Evolutionary conservation across 2,329 filamentous ascomycete species (phyloP).

Genomic region (Chalara sp.): DNA sequence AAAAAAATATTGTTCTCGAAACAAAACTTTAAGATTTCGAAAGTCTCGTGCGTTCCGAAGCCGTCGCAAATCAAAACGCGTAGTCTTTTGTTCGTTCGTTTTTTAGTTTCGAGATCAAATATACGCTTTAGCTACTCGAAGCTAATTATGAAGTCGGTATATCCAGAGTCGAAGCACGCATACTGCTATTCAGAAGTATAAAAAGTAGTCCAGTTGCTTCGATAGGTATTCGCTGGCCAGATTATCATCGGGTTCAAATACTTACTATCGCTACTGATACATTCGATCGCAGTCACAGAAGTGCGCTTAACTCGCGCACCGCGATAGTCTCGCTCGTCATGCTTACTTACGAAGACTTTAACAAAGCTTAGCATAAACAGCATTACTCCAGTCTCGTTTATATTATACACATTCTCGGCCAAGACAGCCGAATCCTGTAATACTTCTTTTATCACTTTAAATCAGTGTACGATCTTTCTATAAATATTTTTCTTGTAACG

Average conservation of each 20-base stretch:
- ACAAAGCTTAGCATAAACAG: slow-evolving; percentile 21
- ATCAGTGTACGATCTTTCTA: slow-evolving; percentile 16
- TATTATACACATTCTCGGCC: slow-evolving; percentile 20
- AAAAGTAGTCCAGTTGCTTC: not conserved
- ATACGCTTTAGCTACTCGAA: slow-evolving; percentile 9
- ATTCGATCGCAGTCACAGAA: slow-evolving; percentile 8
- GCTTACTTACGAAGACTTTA: slow-evolving; percentile 25
- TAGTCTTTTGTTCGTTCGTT: slow-evolving; percentile 21
- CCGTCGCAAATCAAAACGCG: slow-evolving; percentile 28
- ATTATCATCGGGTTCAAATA: slow-evolving; percentile 19
- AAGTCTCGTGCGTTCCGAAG: slow-evolving; percentile 13
- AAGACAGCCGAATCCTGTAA: not conserved
- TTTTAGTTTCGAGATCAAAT: slow-evolving; percentile 28
- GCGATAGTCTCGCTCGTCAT: slow-evolving; percentile 17
- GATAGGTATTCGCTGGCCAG: slow-evolving; percentile 17
- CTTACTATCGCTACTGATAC: slow-evolving; percentile 15
- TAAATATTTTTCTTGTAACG: slow-evolving; percentile 19
- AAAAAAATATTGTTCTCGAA: slow-evolving; percentile 3
- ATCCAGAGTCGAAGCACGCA: slow-evolving; percentile 16
- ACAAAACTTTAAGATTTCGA: slow-evolving; percentile 21
- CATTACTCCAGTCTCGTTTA: slow-evolving; percentile 14
- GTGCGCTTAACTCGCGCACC: slow-evolving; percentile 21
- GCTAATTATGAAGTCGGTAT: slow-evolving; percentile 25
- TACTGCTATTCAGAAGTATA: slow-evolving; percentile 22
- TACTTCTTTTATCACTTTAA: not conserved